Evolutionary conservation across 768 basidiomycete genomes (phyloP).

Genomic region (Boletus sp.): DNA sequence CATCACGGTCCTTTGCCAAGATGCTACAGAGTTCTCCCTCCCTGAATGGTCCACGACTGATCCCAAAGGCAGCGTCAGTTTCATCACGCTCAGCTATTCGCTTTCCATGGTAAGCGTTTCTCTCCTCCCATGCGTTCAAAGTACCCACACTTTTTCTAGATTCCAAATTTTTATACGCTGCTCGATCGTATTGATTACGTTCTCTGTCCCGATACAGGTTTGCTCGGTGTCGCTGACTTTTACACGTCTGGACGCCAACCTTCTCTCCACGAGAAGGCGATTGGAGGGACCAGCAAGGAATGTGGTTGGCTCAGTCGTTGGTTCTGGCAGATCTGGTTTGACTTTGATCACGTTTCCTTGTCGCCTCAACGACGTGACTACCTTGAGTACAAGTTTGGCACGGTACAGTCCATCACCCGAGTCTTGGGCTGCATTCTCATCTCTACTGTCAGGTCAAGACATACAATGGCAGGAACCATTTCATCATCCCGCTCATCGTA

Average conservation of each 20-base stretch:
- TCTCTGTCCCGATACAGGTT: slow-evolving; percentile 55
- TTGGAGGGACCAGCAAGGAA: slow-evolving; percentile 60
- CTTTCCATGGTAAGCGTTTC: slow-evolving; percentile 47
- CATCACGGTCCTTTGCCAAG: slow-evolving; percentile 69
- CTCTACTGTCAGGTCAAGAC: slow-evolving; percentile 45
- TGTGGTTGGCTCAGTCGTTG: slow-evolving; percentile 65
- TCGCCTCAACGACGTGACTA: slow-evolving; percentile 64
- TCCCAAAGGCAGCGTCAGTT: slow-evolving; percentile 53
- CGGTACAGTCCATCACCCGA: slow-evolving; percentile 38
- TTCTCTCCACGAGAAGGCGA: slow-evolving; percentile 57
- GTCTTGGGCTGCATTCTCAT: background rate
- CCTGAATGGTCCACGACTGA: slow-evolving; percentile 55
- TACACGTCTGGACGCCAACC: slow-evolving; percentile 59
- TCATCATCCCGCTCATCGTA: slow-evolving; percentile 64
- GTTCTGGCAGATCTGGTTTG: slow-evolving; percentile 80
- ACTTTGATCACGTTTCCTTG: slow-evolving; percentile 53
- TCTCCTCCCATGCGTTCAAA: background rate
- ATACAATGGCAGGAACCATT: slow-evolving; percentile 71
- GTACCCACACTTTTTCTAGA: slow-evolving; percentile 32
- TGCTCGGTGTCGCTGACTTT: slow-evolving; percentile 73
- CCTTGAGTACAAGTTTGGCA: slow-evolving; percentile 77
- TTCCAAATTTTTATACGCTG: slow-evolving; percentile 62
- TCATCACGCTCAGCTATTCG: slow-evolving; percentile 56
- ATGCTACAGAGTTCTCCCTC: slow-evolving; percentile 64
- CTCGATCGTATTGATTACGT: slow-evolving; percentile 68